A percentile compares a stretch with the other conserved stretches of the same genome.
Conservation (phyloP, 495 filamentous ascomycete species). For the Eremomyces bilateralis region DNA sequence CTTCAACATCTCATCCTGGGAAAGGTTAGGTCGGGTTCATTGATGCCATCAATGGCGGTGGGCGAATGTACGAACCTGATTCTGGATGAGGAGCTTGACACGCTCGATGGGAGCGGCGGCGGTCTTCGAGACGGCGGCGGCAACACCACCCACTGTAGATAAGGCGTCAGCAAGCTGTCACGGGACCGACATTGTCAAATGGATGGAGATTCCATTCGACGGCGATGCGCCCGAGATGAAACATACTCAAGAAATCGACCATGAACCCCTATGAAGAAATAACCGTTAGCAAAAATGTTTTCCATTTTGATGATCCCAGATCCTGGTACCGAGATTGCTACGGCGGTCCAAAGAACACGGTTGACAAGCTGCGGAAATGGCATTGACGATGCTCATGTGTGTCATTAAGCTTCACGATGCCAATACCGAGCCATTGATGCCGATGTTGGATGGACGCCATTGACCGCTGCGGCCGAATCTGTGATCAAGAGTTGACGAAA, state of each 20-base stretch:
- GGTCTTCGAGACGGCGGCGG: conserved; percentile 98
- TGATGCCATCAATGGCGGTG: no score
- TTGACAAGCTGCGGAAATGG: no score
- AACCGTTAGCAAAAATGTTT: conserved; percentile 9
- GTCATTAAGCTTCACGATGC: no score
- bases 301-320: no score
- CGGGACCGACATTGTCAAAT: conserved; percentile 1
- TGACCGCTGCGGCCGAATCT: no score
- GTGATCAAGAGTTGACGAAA: no score
- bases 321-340: no score
- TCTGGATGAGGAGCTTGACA: conserved; percentile 99
- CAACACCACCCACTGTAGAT: conserved; percentile 89
- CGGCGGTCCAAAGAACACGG: no score
- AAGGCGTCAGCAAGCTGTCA: conserved; percentile 17
- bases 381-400: no score
- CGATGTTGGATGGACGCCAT: no score
- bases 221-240: conserved; percentile 5
- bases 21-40: no score
- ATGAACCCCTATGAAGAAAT: conserved; percentile 32
- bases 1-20: conserved; percentile 99
- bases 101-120: conserved; percentile 99
- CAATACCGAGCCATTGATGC: no score
- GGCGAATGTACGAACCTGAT: conserved; percentile 52
- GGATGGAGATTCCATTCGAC: conserved; percentile 6
- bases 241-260: conserved; percentile 97